Evolutionary conservation across 495 filamentous ascomycete species (phyloP).

Genomic region (Hypoxylon lienhwacheense): DNA sequence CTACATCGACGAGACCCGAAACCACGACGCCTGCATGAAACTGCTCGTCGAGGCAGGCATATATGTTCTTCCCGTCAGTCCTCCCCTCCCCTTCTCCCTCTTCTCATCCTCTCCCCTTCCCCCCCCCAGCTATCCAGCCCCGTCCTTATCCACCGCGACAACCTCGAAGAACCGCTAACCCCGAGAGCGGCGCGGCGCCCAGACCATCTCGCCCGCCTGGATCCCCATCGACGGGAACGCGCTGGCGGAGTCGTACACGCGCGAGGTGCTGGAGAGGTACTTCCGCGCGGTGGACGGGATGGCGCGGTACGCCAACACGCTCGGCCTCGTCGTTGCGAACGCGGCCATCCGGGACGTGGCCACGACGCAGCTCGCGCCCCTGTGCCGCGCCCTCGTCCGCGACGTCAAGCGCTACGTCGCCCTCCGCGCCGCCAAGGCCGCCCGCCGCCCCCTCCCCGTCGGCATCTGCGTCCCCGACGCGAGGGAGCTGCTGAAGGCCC

Average conservation of each 20-base stretch:
- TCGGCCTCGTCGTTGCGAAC: slow-evolving; percentile 78
- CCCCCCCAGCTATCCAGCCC: slow-evolving; percentile 55
- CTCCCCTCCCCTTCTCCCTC: slow-evolving; percentile 46
- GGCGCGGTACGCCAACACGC: slow-evolving; percentile 64
- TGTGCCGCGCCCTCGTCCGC: slow-evolving; percentile 73
- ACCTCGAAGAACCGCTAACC: no score
- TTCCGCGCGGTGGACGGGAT: slow-evolving; percentile 67
- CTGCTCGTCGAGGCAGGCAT: slow-evolving; percentile 70
- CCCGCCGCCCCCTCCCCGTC: slow-evolving; percentile 65
- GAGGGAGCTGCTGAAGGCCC: slow-evolving; percentile 54
- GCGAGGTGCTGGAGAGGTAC: slow-evolving; percentile 60
- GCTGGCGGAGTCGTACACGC: slow-evolving; percentile 57
- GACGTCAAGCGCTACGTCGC: slow-evolving; percentile 71
- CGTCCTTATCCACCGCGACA: no score
- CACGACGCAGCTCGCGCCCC: slow-evolving; percentile 63
- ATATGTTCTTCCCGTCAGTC: slow-evolving; percentile 67
- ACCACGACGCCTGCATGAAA: slow-evolving; percentile 68
- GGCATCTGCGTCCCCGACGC: slow-evolving; percentile 71
- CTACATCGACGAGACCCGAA: slow-evolving; percentile 61
- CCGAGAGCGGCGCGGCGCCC: no score
- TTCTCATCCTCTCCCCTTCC: slow-evolving; percentile 39
- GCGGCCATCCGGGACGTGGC: slow-evolving; percentile 62
- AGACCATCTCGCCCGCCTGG: slow-evolving; percentile 48
- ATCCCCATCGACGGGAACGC: slow-evolving; percentile 61
- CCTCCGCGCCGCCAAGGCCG: slow-evolving; percentile 39